Percentiles rank a stretch among this genome's conserved stretches.
These are phyloP conservation scores for Stachybotrys elegans DNA, from an alignment of 2,329 filamentous ascomycete species.

Conservation along the genomic window DNA sequence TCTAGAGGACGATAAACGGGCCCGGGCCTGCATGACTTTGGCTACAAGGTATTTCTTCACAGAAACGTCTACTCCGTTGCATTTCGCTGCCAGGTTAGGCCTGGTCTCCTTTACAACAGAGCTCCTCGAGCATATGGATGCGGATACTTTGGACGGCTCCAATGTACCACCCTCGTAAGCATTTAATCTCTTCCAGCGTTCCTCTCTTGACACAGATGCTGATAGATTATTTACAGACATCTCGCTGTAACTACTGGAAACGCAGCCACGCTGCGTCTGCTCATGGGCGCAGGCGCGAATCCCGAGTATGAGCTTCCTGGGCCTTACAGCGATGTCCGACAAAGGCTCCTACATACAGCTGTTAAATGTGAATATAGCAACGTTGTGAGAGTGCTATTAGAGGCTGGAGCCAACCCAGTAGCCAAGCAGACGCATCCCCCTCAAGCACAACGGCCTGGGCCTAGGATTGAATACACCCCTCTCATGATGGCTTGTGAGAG, in stretches of 20 bases:
- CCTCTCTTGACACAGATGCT: no score
- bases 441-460: slow-evolving; percentile 7
- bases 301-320: slow-evolving; percentile 19
- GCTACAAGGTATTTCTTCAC: slow-evolving; percentile 11
- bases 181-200: no score
- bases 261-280: slow-evolving; percentile 13
- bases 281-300: slow-evolving; percentile 13
- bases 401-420: slow-evolving; percentile 28
- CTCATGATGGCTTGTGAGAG: slow-evolving; percentile 23
- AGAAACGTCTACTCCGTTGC: slow-evolving; percentile 9
- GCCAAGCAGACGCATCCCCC: slow-evolving; percentile 17
- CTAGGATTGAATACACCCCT: slow-evolving; percentile 17
- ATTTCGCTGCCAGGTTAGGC: slow-evolving; percentile 14
- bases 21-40: no score
- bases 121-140: slow-evolving; percentile 9
- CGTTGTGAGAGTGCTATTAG: slow-evolving; percentile 23
- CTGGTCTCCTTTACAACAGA: slow-evolving; percentile 13
- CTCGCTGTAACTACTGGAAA: slow-evolving; percentile 7
- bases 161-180: no score
- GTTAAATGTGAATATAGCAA: slow-evolving; percentile 22
- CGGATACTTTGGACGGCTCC: slow-evolving; percentile 13
- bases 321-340: slow-evolving; percentile 14
- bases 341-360: slow-evolving; percentile 29
- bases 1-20: slow-evolving; percentile 5
- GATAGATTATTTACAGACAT: background rate